Evolutionary conservation across 768 basidiomycete species (phyloP).

Genomic region (Tulasnella sp.): DNA sequence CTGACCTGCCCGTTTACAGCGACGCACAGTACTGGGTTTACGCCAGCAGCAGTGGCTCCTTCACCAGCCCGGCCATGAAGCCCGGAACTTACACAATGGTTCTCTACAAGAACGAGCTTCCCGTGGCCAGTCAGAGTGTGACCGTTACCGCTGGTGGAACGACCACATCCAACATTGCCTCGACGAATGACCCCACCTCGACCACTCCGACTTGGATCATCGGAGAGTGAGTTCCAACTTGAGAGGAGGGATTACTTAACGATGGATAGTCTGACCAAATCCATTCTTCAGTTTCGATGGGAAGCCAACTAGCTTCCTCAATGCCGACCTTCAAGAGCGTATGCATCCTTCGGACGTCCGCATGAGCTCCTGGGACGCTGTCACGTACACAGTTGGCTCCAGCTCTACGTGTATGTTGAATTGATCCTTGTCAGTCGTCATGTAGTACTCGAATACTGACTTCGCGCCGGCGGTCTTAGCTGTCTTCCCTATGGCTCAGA

Average conservation of each 20-base stretch:
- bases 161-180: slow-evolving; percentile 22
- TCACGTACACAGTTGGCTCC: slow-evolving; percentile 3
- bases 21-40: slow-evolving; percentile 36
- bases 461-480: not conserved
- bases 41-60: slow-evolving; percentile 29
- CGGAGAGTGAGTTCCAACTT: not conserved
- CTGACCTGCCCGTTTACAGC: slow-evolving; percentile 14
- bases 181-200: slow-evolving; percentile 16
- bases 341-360: slow-evolving; percentile 12
- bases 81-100: slow-evolving; percentile 39
- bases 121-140: slow-evolving; percentile 34
- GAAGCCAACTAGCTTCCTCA: slow-evolving; percentile 29
- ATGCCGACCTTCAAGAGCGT: slow-evolving; percentile 17
- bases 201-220: slow-evolving; percentile 7
- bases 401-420: not conserved
- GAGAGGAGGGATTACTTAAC: not conserved
- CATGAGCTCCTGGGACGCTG: slow-evolving; percentile 4
- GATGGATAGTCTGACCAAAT: not conserved
- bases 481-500: slow-evolving; percentile 40
- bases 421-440: not conserved
- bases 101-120: slow-evolving; percentile 37
- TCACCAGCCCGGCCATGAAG: slow-evolving; percentile 36
- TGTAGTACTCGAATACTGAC: no score
- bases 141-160: slow-evolving; percentile 34
- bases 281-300: not conserved